Evolutionary conservation across 1,284 basidiomycete species (phyloP), one percentile per base, ranked within the genome.

Genomic region (Irpex lacteus): DNA sequence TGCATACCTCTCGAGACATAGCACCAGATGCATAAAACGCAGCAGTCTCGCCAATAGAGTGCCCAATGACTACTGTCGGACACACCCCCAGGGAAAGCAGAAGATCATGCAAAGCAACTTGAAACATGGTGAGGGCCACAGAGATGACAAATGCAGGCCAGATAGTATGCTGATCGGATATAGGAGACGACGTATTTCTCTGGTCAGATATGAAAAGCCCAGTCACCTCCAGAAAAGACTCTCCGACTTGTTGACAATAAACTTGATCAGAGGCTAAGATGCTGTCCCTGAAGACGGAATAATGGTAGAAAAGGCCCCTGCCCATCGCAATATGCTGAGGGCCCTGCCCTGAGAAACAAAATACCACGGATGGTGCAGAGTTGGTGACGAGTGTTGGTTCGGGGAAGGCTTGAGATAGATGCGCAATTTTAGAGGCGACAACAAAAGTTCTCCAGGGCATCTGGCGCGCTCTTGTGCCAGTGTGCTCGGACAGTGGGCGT

Each of bases 21-120:
- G 5, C 40, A 15, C 81, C 81, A 4, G 76, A 80, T 0, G 79
- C 78, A 63, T 81, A 81, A 0, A 82, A 60, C 15, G 81, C 61
- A 0, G 79, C 77, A 0, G 80, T 78, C 67, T 83, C 82, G 4
- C 80, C 80, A 1, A 76, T 75, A 4, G 78, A 79, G 70, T 81
- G 79, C 0, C 80, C 81, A 6, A 82, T 58, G 8, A 82, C 66
- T 3, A 71, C 69, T 54, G 79, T 73, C 0, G 81, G 79, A 4
- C 63, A 63, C 21, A 81, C 61, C 6, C 78, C 78, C 7, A 80
- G 56, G 32, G 68, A 69, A 4, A 64, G 61, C 0, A 83, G 68
- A 1, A 78, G 69, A 58, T 83, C 82, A 60, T 77, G 74, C 2
- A 82, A 65, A 0, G 81, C 82, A 4, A 82, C 77, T 65, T 83